Percentiles rank a stretch among this genome's conserved stretches.
These are phyloP conservation scores for Macrophomina pseudophaseolina DNA, from an alignment of 2,329 filamentous ascomycete species.

Conservation along the genomic window DNA sequence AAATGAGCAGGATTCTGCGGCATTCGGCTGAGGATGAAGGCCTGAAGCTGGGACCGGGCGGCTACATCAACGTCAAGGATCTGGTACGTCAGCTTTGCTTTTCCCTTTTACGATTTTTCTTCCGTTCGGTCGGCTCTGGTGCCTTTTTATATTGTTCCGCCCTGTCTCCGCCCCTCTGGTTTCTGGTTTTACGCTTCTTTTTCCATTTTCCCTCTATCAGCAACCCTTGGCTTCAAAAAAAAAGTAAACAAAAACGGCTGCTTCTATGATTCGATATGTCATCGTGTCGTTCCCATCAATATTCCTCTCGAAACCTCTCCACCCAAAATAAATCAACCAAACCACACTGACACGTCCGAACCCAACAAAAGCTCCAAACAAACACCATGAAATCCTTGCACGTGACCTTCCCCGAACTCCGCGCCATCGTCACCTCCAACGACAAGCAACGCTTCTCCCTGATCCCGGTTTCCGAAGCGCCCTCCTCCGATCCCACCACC, in stretches of 20 bases:
- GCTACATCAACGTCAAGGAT: constrained; percentile 65
- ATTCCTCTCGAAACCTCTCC: background rate
- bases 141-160: background rate
- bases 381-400: constrained; percentile 69
- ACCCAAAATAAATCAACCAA: background rate
- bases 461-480: constrained; percentile 56
- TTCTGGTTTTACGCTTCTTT: too few relatives aligned
- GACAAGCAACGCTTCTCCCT: constrained; percentile 92
- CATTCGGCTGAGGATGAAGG: constrained; percentile 67
- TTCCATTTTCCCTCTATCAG: too few relatives aligned
- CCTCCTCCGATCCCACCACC: constrained; percentile 23
- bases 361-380: constrained; percentile 57
- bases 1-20: constrained; percentile 61
- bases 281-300: too few relatives aligned
- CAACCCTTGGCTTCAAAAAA: too few relatives aligned
- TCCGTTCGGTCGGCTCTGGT: background rate
- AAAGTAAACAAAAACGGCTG: too few relatives aligned
- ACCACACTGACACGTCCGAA: background rate
- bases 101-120: background rate
- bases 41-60: constrained; percentile 61
- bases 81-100: constrained; percentile 51
- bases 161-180: background rate
- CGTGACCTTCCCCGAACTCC: constrained; percentile 76
- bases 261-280: too few relatives aligned
- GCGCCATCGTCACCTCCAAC: constrained; percentile 70